Conservation (phyloP, 192 early-diverging fungal genomes). For the Rhizoclosmatium globosum region DNA sequence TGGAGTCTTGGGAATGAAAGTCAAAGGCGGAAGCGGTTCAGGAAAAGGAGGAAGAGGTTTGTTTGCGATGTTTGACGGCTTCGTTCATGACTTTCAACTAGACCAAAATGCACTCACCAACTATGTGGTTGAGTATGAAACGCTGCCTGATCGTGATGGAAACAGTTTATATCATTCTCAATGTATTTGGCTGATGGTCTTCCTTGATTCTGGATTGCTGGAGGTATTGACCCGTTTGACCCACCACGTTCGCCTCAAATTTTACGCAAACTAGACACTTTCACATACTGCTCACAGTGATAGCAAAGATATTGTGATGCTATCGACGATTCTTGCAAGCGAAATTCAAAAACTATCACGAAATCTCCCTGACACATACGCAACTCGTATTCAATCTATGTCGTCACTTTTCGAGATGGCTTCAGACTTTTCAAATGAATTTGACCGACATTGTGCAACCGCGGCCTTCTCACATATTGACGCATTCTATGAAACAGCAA, state of each 20-base stretch:
- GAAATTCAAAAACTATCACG: slow-evolving; percentile 79
- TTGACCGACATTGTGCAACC: slow-evolving; percentile 76
- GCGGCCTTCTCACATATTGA: slow-evolving; percentile 80
- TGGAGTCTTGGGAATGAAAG: slow-evolving; percentile 76
- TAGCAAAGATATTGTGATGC: slow-evolving; percentile 65
- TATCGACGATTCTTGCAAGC: slow-evolving; percentile 76
- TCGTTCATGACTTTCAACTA: background rate
- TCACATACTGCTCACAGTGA: slow-evolving; percentile 73
- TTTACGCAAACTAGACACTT: slow-evolving; percentile 57
- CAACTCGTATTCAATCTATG: slow-evolving; percentile 60
- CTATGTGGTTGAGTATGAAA: slow-evolving; percentile 7
- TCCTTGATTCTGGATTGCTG: slow-evolving; percentile 78
- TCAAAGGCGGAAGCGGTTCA: slow-evolving; percentile 61
- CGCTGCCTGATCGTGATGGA: background rate
- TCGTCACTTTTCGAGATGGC: slow-evolving; percentile 78
- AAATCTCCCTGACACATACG: slow-evolving; percentile 68
- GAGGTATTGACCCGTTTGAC: slow-evolving; percentile 32
- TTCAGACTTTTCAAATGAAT: slow-evolving; percentile 78
- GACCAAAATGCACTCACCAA: slow-evolving; percentile 8
- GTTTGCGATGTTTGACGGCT: no score
- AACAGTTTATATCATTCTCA: slow-evolving; percentile 59
- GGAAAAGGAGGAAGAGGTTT: slow-evolving; percentile 30
- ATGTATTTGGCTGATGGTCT: slow-evolving; percentile 73
- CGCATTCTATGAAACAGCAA: slow-evolving; percentile 46
- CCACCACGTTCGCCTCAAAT: background rate